Evolutionary conservation across 306 rosid species (phyloP).

Genomic region (Vachellia collinsii): DNA sequence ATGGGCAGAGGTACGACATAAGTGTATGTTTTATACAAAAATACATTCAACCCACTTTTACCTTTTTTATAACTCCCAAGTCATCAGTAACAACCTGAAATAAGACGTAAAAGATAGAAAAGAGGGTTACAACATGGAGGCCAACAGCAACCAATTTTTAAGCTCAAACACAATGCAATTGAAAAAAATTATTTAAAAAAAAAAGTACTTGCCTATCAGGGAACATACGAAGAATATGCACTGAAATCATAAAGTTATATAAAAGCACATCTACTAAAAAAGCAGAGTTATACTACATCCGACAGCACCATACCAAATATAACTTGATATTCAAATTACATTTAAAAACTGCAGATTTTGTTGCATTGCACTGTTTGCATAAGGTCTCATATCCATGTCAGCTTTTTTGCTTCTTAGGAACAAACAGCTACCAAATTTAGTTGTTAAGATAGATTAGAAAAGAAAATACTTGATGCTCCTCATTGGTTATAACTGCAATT

Average conservation of each 20-base stretch:
- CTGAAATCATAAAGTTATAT: slow-evolving; percentile 23
- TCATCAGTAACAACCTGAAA: slow-evolving; percentile 90
- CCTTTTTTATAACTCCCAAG: slow-evolving; percentile 89
- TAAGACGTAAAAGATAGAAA: slow-evolving; percentile 31
- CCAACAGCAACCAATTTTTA: slow-evolving; percentile 16
- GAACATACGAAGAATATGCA: slow-evolving; percentile 34
- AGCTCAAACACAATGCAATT: neutral
- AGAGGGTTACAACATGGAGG: slow-evolving; percentile 28
- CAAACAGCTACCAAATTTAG: slow-evolving; percentile 27
- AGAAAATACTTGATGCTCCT: neutral
- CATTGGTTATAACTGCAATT: neutral
- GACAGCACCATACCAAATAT: neutral
- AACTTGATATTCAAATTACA: neutral
- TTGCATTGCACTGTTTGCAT: neutral
- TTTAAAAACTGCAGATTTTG: neutral
- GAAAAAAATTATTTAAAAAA: slow-evolving; percentile 8
- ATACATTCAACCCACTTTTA: slow-evolving; percentile 38
- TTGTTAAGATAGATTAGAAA: slow-evolving; percentile 8
- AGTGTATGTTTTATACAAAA: slow-evolving; percentile 14
- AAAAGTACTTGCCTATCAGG: slow-evolving; percentile 15
- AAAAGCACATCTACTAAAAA: neutral
- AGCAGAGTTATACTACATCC: neutral
- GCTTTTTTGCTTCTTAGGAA: neutral
- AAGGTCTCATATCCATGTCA: neutral
- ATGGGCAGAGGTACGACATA: slow-evolving; percentile 5